Evolutionary conservation across 306 rosid genomes (phyloP).

Genomic region (Sicyos edulis): DNA sequence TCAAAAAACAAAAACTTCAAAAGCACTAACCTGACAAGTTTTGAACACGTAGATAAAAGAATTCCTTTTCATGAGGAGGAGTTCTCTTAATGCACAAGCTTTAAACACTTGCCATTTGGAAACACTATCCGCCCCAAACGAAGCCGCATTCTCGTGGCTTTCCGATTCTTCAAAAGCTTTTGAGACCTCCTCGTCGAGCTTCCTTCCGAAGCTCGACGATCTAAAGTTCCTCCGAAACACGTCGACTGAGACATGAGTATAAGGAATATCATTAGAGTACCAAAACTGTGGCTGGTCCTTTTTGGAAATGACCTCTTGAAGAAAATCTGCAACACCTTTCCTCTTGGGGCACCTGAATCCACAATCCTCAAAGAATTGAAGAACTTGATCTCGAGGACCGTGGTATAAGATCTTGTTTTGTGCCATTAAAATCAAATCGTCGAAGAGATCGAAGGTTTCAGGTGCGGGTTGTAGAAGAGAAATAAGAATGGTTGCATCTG

Average conservation of each 20-base stretch:
- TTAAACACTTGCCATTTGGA: slow-evolving; percentile 39
- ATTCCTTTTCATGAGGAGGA: slow-evolving; percentile 44
- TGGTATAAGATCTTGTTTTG: slow-evolving; percentile 42
- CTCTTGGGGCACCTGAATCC: slow-evolving; percentile 46
- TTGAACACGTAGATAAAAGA: slow-evolving; percentile 32
- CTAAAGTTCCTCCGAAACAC: slow-evolving; percentile 29
- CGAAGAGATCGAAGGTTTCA: slow-evolving; percentile 43
- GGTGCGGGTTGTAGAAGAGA: slow-evolving; percentile 59
- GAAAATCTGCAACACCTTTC: slow-evolving; percentile 42
- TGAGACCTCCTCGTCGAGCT: slow-evolving; percentile 27
- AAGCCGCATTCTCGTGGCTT: slow-evolving; percentile 24
- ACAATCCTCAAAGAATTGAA: slow-evolving; percentile 35
- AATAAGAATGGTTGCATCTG: slow-evolving; percentile 31
- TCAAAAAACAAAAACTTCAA: too few species aligned
- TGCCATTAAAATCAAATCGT: slow-evolving; percentile 39
- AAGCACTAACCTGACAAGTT: slow-evolving; percentile 34
- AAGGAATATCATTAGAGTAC: slow-evolving; percentile 22
- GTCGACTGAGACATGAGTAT: slow-evolving; percentile 25
- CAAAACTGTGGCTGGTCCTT: slow-evolving; percentile 45
- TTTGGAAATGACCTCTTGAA: slow-evolving; percentile 39
- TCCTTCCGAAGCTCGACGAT: slow-evolving; percentile 30
- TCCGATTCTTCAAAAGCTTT: slow-evolving; percentile 22
- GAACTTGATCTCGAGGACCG: slow-evolving; percentile 39
- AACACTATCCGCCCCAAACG: slow-evolving; percentile 26
- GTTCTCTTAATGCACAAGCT: slow-evolving; percentile 40